Conservation (phyloP, 768 basidiomycete species). For the Lanmaoa pseudosensibilis region DNA sequence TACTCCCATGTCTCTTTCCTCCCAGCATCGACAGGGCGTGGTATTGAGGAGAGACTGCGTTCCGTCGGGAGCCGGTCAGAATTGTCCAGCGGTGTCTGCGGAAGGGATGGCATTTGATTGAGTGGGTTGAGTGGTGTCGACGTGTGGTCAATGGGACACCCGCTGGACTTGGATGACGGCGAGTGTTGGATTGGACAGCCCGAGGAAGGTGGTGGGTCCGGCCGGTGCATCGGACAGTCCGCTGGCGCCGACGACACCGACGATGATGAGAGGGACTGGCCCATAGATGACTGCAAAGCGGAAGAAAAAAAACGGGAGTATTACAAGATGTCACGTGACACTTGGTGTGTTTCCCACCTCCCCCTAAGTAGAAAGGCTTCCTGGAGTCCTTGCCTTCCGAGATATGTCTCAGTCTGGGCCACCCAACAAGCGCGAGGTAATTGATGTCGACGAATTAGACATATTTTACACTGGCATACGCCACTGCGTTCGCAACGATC, state of each 20-base stretch:
- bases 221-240: conserved; percentile 13
- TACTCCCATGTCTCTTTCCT: conserved; percentile 76
- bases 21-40: conserved; percentile 48
- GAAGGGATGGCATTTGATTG: conserved; percentile 88
- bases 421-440: conserved; percentile 14
- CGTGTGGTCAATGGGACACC: conserved; percentile 66
- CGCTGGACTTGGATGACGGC: conserved; percentile 18
- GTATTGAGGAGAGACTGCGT: conserved; percentile 83
- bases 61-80: conserved; percentile 62
- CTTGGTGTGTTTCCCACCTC: not conserved
- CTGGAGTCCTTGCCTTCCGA: no score
- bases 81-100: conserved; percentile 64
- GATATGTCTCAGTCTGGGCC: conserved; percentile 4
- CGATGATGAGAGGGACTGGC: conserved; percentile 19
- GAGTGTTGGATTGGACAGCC: conserved; percentile 47
- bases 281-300: conserved; percentile 11
- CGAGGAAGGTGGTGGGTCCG: conserved; percentile 6
- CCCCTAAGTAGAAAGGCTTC: not conserved
- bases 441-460: conserved; percentile 30
- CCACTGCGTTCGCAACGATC: conserved; percentile 18
- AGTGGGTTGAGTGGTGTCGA: conserved; percentile 53
- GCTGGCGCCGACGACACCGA: conserved; percentile 1
- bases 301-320: not conserved
- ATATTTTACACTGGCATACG: conserved; percentile 20
- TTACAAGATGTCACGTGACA: conserved; percentile 14